Percentiles rank a stretch among this genome's conserved stretches.
Evolutionary conservation across 148 eudicot species (phyloP).

Genomic region (Fagopyrum esculentum): DNA sequence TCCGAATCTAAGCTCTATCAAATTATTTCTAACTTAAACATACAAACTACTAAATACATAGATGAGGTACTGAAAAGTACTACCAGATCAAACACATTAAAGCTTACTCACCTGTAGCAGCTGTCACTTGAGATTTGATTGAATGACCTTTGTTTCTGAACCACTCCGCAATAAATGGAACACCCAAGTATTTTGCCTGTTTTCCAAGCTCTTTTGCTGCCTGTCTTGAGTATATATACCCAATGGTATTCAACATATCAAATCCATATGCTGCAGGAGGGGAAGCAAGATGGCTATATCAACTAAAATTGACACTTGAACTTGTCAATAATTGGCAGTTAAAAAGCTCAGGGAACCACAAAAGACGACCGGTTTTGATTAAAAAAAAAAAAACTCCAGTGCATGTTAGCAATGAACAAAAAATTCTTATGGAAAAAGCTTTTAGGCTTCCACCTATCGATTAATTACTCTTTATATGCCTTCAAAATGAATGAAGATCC

Average conservation of each 20-base stretch:
- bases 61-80: too few relatives aligned
- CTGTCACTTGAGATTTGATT: conserved; percentile 95
- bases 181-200: conserved; percentile 77
- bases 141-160: conserved; percentile 97
- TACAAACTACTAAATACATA: too few relatives aligned
- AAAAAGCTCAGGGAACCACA: neutral
- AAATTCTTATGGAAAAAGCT: neutral
- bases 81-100: neutral
- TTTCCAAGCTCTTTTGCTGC: conserved; percentile 98
- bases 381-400: too few relatives aligned
- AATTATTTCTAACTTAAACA: too few relatives aligned
- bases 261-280: conserved; percentile 78
- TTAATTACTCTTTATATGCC: neutral
- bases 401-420: neutral
- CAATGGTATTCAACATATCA: conserved; percentile 96
- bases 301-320: conserved; percentile 5
- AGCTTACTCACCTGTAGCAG: conserved; percentile 73
- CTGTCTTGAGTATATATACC: conserved; percentile 91
- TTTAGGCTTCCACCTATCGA: neutral
- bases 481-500: neutral
- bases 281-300: conserved; percentile 18
- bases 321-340: neutral
- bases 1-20: too few relatives aligned
- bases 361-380: neutral
- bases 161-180: conserved; percentile 98